phyloP scores from a whole-genome alignment of 257 asterid species.

The Linderniella brevidens region DNA sequence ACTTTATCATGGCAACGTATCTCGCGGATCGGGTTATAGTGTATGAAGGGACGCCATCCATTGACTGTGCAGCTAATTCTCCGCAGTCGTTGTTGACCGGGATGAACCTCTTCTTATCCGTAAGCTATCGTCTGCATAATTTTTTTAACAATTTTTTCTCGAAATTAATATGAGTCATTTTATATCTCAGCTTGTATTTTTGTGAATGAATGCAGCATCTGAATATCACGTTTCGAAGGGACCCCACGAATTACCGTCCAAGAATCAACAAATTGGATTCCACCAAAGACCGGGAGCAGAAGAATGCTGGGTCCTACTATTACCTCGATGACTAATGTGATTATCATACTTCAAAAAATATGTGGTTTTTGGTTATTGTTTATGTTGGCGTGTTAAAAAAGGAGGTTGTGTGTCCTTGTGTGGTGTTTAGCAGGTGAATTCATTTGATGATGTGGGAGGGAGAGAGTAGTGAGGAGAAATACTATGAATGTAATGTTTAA shows the following conservation, averaged over 20 bases:
- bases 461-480: no score
- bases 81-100: constrained; percentile 94
- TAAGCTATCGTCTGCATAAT: constrained; percentile 21
- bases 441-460: no score
- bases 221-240: constrained; percentile 89
- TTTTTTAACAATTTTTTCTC: neutral
- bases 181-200: no score
- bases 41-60: constrained; percentile 76
- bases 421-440: no score
- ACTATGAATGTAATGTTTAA: no score
- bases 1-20: constrained; percentile 96
- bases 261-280: constrained; percentile 91
- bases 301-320: constrained; percentile 81
- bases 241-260: constrained; percentile 89
- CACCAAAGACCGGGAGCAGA: constrained; percentile 94
- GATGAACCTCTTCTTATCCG: constrained; percentile 93
- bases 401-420: no score
- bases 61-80: constrained; percentile 80
- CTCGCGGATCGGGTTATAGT: constrained; percentile 96
- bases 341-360: no score
- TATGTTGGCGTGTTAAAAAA: no score
- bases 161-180: neutral
- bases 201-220: constrained; percentile 45
- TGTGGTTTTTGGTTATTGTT: no score
- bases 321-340: constrained; percentile 62